Conservation (phyloP, 2,329 filamentous ascomycete species). For the Aspergillus floridensis region DNA sequence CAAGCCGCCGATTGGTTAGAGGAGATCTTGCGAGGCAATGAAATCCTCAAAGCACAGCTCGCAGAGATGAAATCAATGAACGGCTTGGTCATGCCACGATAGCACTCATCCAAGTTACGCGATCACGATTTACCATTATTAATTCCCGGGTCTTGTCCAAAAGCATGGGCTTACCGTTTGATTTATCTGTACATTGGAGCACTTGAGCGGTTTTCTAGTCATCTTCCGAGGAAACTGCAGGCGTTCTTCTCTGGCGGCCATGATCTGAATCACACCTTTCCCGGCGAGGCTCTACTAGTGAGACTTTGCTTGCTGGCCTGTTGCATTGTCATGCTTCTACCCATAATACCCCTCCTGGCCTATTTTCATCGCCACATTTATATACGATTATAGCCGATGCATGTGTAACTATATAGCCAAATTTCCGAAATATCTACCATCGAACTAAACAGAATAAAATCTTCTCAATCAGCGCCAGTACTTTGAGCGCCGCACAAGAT, state of each 20-base stretch:
- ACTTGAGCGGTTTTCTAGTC: conserved; percentile 24
- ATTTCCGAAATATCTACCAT: neutral
- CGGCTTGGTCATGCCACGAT: conserved; percentile 37
- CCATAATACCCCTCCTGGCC: conserved; percentile 9
- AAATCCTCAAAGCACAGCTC: conserved; percentile 56
- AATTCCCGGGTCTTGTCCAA: conserved; percentile 2
- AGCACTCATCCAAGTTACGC: conserved; percentile 18
- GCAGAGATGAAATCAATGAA: conserved; percentile 45
- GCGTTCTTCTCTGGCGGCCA: conserved; percentile 22
- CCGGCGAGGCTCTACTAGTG: neutral
- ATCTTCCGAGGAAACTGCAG: conserved; percentile 15
- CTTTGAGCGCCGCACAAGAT: too few relatives aligned
- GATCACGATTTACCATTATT: conserved; percentile 21
- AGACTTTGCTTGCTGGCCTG: neutral
- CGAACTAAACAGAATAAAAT: neutral
- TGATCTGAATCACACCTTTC: conserved; percentile 17
- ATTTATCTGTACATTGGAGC: conserved; percentile 17
- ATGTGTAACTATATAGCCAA: neutral
- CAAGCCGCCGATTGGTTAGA: conserved; percentile 79
- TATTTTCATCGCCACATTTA: conserved; percentile 6
- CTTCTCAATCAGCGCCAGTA: too few relatives aligned
- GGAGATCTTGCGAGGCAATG: conserved; percentile 67
- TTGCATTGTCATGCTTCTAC: neutral
- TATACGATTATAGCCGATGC: conserved; percentile 1
- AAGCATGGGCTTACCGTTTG: neutral